phyloP scores from a whole-genome alignment of 2,329 filamentous ascomycete species.

The Ceratocystis huliohia region DNA sequence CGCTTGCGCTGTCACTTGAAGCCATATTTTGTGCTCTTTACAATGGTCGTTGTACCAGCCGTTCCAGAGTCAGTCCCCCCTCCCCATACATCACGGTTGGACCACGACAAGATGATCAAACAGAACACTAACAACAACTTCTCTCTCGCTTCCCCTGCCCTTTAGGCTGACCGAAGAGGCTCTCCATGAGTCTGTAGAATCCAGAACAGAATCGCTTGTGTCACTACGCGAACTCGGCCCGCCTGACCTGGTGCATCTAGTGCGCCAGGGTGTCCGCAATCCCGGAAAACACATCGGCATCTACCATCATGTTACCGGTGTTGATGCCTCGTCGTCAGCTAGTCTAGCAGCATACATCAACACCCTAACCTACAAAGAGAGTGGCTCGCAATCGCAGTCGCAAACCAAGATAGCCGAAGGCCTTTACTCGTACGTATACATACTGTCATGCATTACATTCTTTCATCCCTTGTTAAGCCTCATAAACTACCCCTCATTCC shows the following conservation, averaged over 20 bases:
- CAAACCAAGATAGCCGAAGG: constrained; percentile 80
- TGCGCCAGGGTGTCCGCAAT: constrained; percentile 57
- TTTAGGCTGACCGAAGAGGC: constrained; percentile 84
- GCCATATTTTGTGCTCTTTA: constrained; percentile 25
- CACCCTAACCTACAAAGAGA: constrained; percentile 78
- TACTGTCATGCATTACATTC: background rate
- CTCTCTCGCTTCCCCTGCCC: background rate
- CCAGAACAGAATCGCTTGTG: constrained; percentile 77
- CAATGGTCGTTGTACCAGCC: constrained; percentile 61
- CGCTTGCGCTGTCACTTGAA: background rate
- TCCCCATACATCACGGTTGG: background rate
- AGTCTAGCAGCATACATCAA: constrained; percentile 97
- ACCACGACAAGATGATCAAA: background rate
- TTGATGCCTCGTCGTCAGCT: constrained; percentile 93
- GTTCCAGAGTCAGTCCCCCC: constrained; percentile 50
- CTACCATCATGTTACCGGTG: constrained; percentile 94
- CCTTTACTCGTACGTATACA: constrained; percentile 68
- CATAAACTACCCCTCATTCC: too few species aligned
- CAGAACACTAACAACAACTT: constrained; percentile 21
- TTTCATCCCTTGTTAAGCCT: background rate
- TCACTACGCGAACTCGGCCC: constrained; percentile 85
- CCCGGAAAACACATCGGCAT: constrained; percentile 61
- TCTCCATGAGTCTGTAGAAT: constrained; percentile 79
- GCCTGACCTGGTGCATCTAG: constrained; percentile 86
- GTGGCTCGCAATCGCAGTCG: constrained; percentile 47